Evolutionary conservation across 495 filamentous ascomycete species (phyloP).

Genomic region (Massariosphaeria phaeospora): DNA sequence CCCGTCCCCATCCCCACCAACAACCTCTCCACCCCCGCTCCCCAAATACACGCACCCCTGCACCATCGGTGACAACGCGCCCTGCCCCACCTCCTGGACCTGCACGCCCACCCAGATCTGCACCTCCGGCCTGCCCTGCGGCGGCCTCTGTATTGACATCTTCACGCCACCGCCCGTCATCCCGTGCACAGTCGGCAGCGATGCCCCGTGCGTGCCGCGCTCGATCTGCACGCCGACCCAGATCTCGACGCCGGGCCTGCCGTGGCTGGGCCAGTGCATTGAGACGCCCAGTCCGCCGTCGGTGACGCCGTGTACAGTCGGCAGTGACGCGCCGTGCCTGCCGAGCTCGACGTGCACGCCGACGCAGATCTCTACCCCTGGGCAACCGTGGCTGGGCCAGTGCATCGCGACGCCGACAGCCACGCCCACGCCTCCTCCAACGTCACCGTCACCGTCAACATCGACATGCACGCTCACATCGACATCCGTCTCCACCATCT

Average conservation of each 20-base stretch:
- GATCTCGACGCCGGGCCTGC: not conserved
- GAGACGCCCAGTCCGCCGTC: not conserved
- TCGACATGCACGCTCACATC: not conserved
- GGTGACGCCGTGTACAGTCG: conserved; percentile 16
- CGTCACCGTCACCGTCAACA: not conserved
- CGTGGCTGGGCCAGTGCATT: conserved; percentile 14
- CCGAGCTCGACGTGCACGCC: conserved; percentile 8
- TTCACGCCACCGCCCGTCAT: conserved; percentile 7
- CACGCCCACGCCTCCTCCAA: not conserved
- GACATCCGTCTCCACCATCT: not conserved
- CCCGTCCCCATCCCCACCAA: not conserved
- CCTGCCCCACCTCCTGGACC: conserved; percentile 10
- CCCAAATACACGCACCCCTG: conserved; percentile 17
- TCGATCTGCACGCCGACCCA: conserved; percentile 10
- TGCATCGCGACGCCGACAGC: conserved; percentile 5
- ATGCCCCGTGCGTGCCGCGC: not conserved
- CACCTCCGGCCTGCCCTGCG: conserved; percentile 3
- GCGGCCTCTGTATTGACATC: conserved; percentile 14
- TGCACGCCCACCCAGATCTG: conserved; percentile 10
- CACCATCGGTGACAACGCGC: conserved; percentile 6
- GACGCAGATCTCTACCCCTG: conserved; percentile 10
- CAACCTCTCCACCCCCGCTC: not conserved
- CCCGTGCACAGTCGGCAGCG: conserved; percentile 11
- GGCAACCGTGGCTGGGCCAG: conserved; percentile 11
- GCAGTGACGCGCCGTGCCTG: conserved; percentile 5